phyloP scores from a whole-genome alignment of 2,329 filamentous ascomycete genomes.

The Hypoxylon sp. region DNA sequence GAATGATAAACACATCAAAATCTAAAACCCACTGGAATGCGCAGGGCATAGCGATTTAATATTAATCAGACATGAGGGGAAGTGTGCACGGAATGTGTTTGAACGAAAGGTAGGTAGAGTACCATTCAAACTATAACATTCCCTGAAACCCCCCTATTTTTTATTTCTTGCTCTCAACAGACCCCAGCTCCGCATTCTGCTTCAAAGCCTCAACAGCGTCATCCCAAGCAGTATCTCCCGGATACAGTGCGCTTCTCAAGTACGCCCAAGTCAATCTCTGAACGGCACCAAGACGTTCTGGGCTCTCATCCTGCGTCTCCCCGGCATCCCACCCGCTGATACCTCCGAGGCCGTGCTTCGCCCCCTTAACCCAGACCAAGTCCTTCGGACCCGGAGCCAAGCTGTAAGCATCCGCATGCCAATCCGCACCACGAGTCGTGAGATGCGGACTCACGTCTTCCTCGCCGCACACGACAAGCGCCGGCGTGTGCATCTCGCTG shows the following conservation, averaged over 20 bases:
- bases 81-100: no score
- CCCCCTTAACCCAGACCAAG: slow-evolving; percentile 47
- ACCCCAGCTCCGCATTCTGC: slow-evolving; percentile 40
- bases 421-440: slow-evolving; percentile 48
- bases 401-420: slow-evolving; percentile 51
- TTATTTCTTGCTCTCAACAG: slow-evolving; percentile 44
- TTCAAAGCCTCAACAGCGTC: slow-evolving; percentile 43
- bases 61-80: no score
- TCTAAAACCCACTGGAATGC: no score
- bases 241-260: slow-evolving; percentile 48
- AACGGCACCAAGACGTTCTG: slow-evolving; percentile 47
- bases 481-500: slow-evolving; percentile 46
- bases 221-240: slow-evolving; percentile 47
- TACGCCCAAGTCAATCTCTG: slow-evolving; percentile 52
- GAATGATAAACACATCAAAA: no score
- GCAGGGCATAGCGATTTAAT: no score
- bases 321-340: slow-evolving; percentile 50
- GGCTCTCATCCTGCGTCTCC: slow-evolving; percentile 49
- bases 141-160: neutral
- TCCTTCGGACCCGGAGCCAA: slow-evolving; percentile 47
- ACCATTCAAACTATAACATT: no score
- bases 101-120: no score
- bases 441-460: slow-evolving; percentile 48
- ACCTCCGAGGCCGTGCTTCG: slow-evolving; percentile 50
- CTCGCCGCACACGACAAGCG: slow-evolving; percentile 52